These are phyloP conservation scores for Capsicum rhomboideum DNA, from an alignment of 257 asterid genomes.

Conservation along the genomic window DNA sequence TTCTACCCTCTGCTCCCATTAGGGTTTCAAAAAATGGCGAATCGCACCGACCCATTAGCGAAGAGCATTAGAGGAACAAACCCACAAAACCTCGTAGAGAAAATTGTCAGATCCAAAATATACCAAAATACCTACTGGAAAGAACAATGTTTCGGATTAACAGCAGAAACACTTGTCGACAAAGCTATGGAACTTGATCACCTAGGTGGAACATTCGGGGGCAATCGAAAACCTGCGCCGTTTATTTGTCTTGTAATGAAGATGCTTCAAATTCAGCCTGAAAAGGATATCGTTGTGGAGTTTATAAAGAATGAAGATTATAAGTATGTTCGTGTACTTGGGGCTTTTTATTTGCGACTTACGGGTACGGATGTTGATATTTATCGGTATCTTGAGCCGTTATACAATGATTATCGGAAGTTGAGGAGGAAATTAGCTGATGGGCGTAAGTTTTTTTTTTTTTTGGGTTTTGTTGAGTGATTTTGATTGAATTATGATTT, in stretches of 20 bases:
- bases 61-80: constrained; percentile 89
- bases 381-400: constrained; percentile 81
- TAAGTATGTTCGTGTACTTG: constrained; percentile 88
- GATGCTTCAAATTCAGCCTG: constrained; percentile 99
- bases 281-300: constrained; percentile 92
- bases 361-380: constrained; percentile 88
- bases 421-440: constrained; percentile 50
- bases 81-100: constrained; percentile 91
- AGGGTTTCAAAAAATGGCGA: constrained; percentile 48
- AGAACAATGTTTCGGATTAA: constrained; percentile 90
- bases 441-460: constrained; percentile 40
- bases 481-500: neutral
- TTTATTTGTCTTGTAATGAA: constrained; percentile 83
- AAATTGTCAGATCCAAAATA: constrained; percentile 75
- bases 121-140: constrained; percentile 87
- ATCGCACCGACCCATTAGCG: constrained; percentile 86
- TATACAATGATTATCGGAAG: constrained; percentile 93
- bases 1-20: neutral
- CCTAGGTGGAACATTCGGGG: constrained; percentile 82
- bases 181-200: constrained; percentile 99
- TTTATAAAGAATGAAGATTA: constrained; percentile 90
- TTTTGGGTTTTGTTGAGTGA: neutral
- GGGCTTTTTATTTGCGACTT: constrained; percentile 89
- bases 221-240: constrained; percentile 78
- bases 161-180: constrained; percentile 97